Base-by-base conservation (phyloP, 75 land plant species). In the Pinus albicaulis region DNA sequence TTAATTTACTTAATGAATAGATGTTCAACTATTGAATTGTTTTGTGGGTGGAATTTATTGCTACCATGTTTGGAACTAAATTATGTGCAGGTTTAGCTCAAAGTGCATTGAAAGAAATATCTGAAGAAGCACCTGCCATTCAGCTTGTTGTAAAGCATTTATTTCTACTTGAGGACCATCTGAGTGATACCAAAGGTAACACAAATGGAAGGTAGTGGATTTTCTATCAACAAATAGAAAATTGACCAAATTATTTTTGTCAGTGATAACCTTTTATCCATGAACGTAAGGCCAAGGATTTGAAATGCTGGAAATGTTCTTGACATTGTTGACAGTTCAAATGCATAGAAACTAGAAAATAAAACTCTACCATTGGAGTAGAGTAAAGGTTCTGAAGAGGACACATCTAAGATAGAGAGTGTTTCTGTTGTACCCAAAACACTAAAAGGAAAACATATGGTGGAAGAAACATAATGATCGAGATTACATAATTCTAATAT, bases 1-100 rank as follows among this genome's bases (percentile, higher is more conserved):
- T 38, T 41, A 68, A 36, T 41, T 38, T 38, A 68, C 48, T 68
- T 38, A 38, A 68, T 68, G 71, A 68, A 68, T n/a, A 36, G 48
- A 68, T 36, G 71, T 34, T 68, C 71, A 75, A 55, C 17, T 48
- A 41, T 71, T 71, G 24, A 6, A 19, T 65, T 79, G 76, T 13
- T 63, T 77, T 82, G 57, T 83, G 93, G 99, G 99, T 91, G 58
- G 91, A 83, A 57, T 96, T 88, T 70, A 80, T 96, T 64, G 86
- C 92, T 72, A 86, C 85, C 4, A 74, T 96, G 85, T 91, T 90
- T 48, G 92, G 82, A 57, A 82, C 90, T 64, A 83, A 78, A 74
- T 76, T 69, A 66, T 91, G 86, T 56, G 75, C 82, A 53, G 87
- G 88, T 59, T 80, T 92, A 79, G 83, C 84, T n/a, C 92, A 82